Percentiles rank a stretch among this genome's conserved stretches.
Evolutionary conservation across 2,329 filamentous ascomycete species (phyloP).

Genomic region (Seiridium cupressi): DNA sequence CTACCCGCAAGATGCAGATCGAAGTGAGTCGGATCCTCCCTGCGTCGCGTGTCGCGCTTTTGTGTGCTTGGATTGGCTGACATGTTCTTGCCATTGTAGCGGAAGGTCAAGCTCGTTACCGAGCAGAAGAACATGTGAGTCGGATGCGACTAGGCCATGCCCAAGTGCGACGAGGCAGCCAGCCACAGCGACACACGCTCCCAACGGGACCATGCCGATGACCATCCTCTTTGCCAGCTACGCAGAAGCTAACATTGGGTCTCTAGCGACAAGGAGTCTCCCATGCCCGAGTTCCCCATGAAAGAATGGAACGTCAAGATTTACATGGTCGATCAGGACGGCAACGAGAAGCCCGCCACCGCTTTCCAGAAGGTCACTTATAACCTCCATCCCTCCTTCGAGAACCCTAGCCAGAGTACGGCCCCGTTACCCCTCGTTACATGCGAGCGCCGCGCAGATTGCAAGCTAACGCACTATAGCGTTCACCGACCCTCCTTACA

Average conservation of each 20-base stretch:
- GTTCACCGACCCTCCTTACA: conserved; percentile 82
- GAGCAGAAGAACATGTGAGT: conserved; percentile 86
- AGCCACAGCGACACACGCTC: not conserved
- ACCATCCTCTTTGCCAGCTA: not conserved
- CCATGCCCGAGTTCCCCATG: conserved; percentile 86
- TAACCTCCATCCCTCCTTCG: conserved; percentile 91
- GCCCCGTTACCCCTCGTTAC: conserved; percentile 14
- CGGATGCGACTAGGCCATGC: conserved; percentile 8
- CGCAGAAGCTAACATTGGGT: not conserved
- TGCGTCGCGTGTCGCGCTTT: not conserved
- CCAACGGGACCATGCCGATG: not conserved
- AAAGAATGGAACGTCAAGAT: conserved; percentile 88
- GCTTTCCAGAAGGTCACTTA: conserved; percentile 93
- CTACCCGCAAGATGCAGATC: conserved; percentile 7
- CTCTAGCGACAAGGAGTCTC: conserved; percentile 72
- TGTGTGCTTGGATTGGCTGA: not conserved
- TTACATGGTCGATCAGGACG: conserved; percentile 79
- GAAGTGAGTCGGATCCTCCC: conserved; percentile 1
- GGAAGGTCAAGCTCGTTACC: conserved; percentile 89
- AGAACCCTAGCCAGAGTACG: conserved; percentile 81
- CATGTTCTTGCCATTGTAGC: conserved; percentile 52
- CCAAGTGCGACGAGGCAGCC: not conserved
- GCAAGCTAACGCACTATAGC: conserved; percentile 41
- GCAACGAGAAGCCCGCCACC: conserved; percentile 77
- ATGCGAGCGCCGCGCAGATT: no score